Conservation (phyloP, 257 asterid genomes). For the Ilex aquifolium region DNA sequence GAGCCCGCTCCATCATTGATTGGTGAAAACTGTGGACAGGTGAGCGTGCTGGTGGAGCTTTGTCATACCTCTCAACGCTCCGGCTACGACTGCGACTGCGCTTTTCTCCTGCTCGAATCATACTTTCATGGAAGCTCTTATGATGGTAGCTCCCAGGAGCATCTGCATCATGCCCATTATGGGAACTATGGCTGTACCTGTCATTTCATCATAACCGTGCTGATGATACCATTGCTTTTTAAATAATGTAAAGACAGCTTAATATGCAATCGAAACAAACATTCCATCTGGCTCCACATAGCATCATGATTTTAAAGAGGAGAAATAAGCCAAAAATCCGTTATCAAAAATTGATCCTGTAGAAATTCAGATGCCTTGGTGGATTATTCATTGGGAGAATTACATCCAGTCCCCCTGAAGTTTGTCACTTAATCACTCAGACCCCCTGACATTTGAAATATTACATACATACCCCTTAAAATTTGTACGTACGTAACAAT, state of each 20-base stretch:
- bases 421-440: no score
- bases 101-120: slow-evolving; percentile 24
- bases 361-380: no score
- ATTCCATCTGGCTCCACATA: background rate
- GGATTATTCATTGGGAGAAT: no score
- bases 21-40: slow-evolving; percentile 46
- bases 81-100: slow-evolving; percentile 45
- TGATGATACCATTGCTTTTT: background rate
- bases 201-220: slow-evolving; percentile 9
- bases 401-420: no score
- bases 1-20: slow-evolving; percentile 35
- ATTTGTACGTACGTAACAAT: no score
- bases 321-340: no score
- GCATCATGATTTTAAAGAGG: background rate
- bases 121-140: slow-evolving; percentile 46
- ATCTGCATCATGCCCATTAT: slow-evolving; percentile 17
- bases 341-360: no score
- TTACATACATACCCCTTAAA: no score
- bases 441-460: no score
- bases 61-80: slow-evolving; percentile 50
- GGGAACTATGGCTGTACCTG: slow-evolving; percentile 38
- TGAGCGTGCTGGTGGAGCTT: slow-evolving; percentile 15
- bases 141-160: slow-evolving; percentile 31
- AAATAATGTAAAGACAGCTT: background rate
- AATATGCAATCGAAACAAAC: background rate